phyloP scores from a whole-genome alignment of 2,329 filamentous ascomycete genomes.

The Chaetomium sp. region DNA sequence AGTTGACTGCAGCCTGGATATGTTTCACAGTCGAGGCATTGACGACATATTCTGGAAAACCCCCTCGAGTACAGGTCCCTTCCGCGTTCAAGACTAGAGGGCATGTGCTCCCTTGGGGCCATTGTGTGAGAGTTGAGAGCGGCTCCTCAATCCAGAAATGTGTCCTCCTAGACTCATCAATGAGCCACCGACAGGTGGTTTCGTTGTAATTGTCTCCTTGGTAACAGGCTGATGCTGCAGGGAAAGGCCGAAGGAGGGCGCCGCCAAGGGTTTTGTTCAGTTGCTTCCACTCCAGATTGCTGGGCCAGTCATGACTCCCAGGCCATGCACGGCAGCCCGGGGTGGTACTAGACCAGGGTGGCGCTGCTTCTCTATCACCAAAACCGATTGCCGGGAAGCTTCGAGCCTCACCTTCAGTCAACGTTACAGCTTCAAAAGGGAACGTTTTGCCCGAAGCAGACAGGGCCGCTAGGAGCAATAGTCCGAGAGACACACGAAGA shows the following conservation, averaged over 20 bases:
- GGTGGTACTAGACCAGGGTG: neutral
- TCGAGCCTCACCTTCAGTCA: neutral
- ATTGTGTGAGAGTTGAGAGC: conserved; percentile 37
- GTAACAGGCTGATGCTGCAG: conserved; percentile 40
- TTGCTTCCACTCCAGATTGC: conserved; percentile 33
- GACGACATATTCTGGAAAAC: conserved; percentile 43
- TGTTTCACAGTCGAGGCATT: conserved; percentile 43
- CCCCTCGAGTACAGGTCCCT: conserved; percentile 41
- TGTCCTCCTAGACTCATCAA: conserved; percentile 25
- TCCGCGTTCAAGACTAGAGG: conserved; percentile 30
- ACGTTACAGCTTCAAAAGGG: conserved; percentile 13
- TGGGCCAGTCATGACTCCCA: conserved; percentile 20
- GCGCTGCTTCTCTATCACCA: neutral
- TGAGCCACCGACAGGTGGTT: conserved; percentile 36
- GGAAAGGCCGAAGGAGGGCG: conserved; percentile 38
- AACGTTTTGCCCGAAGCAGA: neutral
- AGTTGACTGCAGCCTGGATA: conserved; percentile 42
- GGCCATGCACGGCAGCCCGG: conserved; percentile 24
- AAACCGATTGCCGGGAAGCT: conserved; percentile 10
- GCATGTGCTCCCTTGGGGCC: conserved; percentile 42
- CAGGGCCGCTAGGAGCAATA: neutral
- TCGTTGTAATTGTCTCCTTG: conserved; percentile 30
- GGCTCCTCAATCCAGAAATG: conserved; percentile 41
- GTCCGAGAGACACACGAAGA: neutral
- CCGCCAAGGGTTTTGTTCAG: conserved; percentile 39